Evolutionary conservation across 306 rosid genomes (phyloP).

Genomic region (Crotalaria pallida): DNA sequence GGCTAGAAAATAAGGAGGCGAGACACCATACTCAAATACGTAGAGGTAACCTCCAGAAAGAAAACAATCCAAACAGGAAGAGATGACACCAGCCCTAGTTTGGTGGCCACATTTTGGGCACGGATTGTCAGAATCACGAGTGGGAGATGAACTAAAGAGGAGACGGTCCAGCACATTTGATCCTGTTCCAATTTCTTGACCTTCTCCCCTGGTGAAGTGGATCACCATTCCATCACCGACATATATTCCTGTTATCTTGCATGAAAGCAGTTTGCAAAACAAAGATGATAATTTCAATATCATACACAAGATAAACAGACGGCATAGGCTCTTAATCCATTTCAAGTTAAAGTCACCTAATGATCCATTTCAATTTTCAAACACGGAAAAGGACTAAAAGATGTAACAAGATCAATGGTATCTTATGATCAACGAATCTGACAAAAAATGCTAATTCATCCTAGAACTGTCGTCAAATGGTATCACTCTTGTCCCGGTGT

Average conservation of each 20-base stretch:
- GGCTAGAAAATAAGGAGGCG: slow-evolving; percentile 45
- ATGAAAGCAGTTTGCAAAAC: slow-evolving; percentile 16
- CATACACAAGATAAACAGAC: not conserved
- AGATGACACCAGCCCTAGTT: slow-evolving; percentile 51
- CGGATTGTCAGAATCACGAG: slow-evolving; percentile 38
- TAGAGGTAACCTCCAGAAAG: slow-evolving; percentile 64
- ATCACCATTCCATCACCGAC: slow-evolving; percentile 62
- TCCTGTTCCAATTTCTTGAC: slow-evolving; percentile 72
- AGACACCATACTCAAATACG: slow-evolving; percentile 62
- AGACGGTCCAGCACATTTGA: slow-evolving; percentile 47
- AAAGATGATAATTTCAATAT: slow-evolving; percentile 12
- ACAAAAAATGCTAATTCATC: not conserved
- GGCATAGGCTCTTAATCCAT: not conserved
- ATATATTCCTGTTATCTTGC: slow-evolving; percentile 55
- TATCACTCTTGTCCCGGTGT: not conserved
- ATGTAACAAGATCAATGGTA: not conserved
- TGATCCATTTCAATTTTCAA: no score
- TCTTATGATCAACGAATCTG: not conserved
- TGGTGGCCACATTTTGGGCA: slow-evolving; percentile 69
- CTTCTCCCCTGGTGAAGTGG: slow-evolving; percentile 85
- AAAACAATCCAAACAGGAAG: slow-evolving; percentile 84
- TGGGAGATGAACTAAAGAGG: slow-evolving; percentile 53
- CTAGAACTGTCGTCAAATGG: not conserved
- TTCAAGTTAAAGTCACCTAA: not conserved
- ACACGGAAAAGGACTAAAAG: not conserved